Conservation (phyloP, 805 yeast genomes). For the Kuraishia molischiana region DNA sequence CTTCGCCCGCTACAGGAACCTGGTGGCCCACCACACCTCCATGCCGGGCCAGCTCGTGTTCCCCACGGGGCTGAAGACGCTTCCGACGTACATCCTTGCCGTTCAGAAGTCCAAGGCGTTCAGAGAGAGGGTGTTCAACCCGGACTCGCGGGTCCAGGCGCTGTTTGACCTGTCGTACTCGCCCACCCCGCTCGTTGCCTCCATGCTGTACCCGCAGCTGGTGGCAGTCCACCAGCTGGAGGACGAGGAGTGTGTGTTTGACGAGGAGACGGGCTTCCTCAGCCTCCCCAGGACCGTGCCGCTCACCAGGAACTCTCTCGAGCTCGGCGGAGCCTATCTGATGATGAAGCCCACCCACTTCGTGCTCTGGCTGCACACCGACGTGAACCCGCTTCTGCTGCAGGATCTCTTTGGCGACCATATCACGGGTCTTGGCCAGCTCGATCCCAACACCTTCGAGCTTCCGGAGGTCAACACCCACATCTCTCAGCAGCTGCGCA, state of each 20-base stretch:
- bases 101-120: conserved; percentile 63
- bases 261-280: conserved; percentile 31
- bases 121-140: conserved; percentile 34
- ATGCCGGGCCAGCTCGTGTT: conserved; percentile 59
- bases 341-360: conserved; percentile 58
- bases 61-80: conserved; percentile 70
- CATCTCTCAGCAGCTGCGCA: conserved; percentile 59
- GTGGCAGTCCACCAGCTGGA: conserved; percentile 59
- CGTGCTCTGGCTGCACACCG: conserved; percentile 58
- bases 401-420: conserved; percentile 63
- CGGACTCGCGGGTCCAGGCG: conserved; percentile 58
- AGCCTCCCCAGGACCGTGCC: conserved; percentile 39
- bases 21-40: conserved; percentile 30
- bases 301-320: conserved; percentile 29
- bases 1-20: conserved; percentile 45
- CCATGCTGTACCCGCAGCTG: conserved; percentile 72
- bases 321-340: conserved; percentile 70
- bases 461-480: conserved; percentile 65
- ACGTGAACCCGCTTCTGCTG: conserved; percentile 56
- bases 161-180: conserved; percentile 39
- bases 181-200: conserved; percentile 46
- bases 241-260: conserved; percentile 45
- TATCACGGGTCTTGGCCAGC: conserved; percentile 31
- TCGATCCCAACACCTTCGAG: conserved; percentile 41
- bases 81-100: conserved; percentile 59